Percentiles rank a stretch among this genome's conserved stretches.
Conservation (phyloP, 2,329 filamentous ascomycete species). For the Colletotrichum sp. region DNA sequence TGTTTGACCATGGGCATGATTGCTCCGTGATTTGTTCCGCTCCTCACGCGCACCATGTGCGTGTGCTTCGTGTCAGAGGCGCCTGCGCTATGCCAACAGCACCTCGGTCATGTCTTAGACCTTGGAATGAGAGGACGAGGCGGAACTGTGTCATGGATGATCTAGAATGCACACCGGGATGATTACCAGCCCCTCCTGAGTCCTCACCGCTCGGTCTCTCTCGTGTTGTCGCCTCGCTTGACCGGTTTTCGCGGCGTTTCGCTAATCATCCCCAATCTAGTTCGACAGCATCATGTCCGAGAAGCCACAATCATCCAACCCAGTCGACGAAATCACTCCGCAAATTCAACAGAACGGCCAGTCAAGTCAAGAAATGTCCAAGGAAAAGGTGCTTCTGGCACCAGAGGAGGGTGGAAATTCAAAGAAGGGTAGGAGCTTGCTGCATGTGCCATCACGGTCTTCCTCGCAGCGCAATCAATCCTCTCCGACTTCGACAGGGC, state of each 20-base stretch:
- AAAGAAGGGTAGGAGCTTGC: slow-evolving; percentile 57
- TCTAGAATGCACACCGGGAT: background rate
- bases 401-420: slow-evolving; percentile 46
- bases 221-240: background rate
- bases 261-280: slow-evolving; percentile 2
- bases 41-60: background rate
- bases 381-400: slow-evolving; percentile 45
- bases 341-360: slow-evolving; percentile 28
- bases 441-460: slow-evolving; percentile 66
- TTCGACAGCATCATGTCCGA: slow-evolving; percentile 34
- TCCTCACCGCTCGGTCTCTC: slow-evolving; percentile 2
- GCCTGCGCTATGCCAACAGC: background rate
- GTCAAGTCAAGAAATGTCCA: slow-evolving; percentile 44
- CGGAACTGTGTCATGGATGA: slow-evolving; percentile 11
- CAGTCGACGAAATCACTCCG: slow-evolving; percentile 30
- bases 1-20: background rate
- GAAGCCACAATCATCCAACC: slow-evolving; percentile 29
- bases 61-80: background rate
- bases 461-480: slow-evolving; percentile 66
- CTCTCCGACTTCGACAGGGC: slow-evolving; percentile 62
- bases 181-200: slow-evolving; percentile 12
- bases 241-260: background rate
- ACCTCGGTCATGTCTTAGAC: slow-evolving; percentile 25
- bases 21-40: background rate
- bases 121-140: slow-evolving; percentile 16